Base-by-base conservation (phyloP, 805 yeast genomes). In the Ogataea nakhonphanomensis region DNA sequence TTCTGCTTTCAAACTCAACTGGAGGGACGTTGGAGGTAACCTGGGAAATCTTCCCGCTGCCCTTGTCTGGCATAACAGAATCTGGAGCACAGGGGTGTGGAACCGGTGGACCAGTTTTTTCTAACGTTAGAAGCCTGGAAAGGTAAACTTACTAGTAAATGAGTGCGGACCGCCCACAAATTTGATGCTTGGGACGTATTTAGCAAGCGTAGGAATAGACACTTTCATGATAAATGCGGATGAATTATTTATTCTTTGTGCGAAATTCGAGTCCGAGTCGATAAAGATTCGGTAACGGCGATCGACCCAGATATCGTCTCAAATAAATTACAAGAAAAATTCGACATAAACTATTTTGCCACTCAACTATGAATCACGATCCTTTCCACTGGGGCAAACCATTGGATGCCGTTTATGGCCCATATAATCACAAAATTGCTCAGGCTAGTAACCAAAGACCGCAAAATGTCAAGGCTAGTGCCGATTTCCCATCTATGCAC, bases 351-450 rank as follows among this genome's bases (percentile, higher is more conserved):
- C 24, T 28, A 29, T 29, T 39, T 39, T 39, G 43, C 43, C 43
- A 39, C 43, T 39, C 38, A 39, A 39, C n/a, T 27, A 93, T 91
- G 99, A 85, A 91, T 58, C 98, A 93, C 87, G 86, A 84, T 72
- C 98, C 96, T 49, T 80, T 73, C 55, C 73, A 74, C 53, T 91
- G 99, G 99, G 99, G 98, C 15, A 85, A 97, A 67, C 98, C 98
- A 44, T 72, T 83, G 28, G 80, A 84, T 59, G 78, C 76, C 31
- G 73, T 80, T 1, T 93, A 93, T 57, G 99, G 99, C 12, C 61
- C 69, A 7, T 93, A 90, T 68, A 85, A 84, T 61, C 72, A 71
- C 41, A 64, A 74, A 35, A 91, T 90, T 54, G 84, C 95, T 35
- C 66, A 79, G 48, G 89, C 89, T 1, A 49, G 50, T 22, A 58